phyloP scores from a whole-genome alignment of 2,329 filamentous ascomycete genomes.

The Apiospora marii region DNA sequence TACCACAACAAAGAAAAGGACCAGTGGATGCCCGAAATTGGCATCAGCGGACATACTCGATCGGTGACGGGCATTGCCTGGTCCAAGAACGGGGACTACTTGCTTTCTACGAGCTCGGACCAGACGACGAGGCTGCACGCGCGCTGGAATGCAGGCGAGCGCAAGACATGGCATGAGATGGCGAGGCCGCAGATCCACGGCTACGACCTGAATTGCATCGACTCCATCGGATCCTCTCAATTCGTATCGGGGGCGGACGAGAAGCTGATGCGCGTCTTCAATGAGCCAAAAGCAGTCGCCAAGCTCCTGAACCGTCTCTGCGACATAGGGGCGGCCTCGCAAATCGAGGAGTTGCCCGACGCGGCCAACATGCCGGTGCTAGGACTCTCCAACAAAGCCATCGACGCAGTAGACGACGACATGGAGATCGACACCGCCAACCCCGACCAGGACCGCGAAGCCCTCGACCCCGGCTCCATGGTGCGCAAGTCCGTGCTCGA shows the following conservation, averaged over 20 bases:
- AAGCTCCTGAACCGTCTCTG: conserved; percentile 74
- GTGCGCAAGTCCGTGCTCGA: conserved; percentile 69
- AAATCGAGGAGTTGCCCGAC: conserved; percentile 69
- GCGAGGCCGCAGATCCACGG: conserved; percentile 96
- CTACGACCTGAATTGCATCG: conserved; percentile 96
- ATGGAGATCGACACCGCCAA: conserved; percentile 41
- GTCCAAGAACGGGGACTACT: conserved; percentile 81
- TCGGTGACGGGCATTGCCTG: conserved; percentile 85
- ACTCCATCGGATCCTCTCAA: conserved; percentile 72
- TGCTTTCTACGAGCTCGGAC: conserved; percentile 88
- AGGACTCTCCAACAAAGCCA: conserved; percentile 94
- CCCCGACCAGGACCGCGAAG: conserved; percentile 59
- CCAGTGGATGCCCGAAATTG: conserved; percentile 78
- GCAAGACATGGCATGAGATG: conserved; percentile 89
- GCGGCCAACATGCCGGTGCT: conserved; percentile 95
- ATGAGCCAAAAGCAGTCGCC: conserved; percentile 85
- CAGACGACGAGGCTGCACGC: conserved; percentile 92
- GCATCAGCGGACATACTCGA: conserved; percentile 83
- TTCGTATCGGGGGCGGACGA: conserved; percentile 97
- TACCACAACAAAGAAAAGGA: conserved; percentile 66
- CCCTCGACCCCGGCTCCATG: conserved; percentile 61
- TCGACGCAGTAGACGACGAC: conserved; percentile 63
- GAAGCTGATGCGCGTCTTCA: conserved; percentile 96
- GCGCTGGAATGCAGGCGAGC: conserved; percentile 67
- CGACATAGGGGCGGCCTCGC: conserved; percentile 59